These are phyloP conservation scores for Dichotomopilus funicola DNA, from an alignment of 2,329 filamentous ascomycete genomes.

Conservation along the genomic window DNA sequence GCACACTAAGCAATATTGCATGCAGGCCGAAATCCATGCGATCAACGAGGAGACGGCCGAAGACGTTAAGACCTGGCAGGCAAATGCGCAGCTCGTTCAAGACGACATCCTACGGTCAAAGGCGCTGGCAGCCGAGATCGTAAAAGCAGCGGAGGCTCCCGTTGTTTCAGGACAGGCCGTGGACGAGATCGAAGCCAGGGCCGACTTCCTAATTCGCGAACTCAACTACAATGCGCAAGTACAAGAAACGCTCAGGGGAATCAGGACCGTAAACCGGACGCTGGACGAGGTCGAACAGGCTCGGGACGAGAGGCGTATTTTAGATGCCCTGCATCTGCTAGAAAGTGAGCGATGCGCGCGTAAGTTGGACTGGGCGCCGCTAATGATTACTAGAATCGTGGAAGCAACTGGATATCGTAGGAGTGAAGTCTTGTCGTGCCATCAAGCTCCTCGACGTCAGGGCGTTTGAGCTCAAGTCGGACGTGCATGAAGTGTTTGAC, in stretches of 20 bases:
- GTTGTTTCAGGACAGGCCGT: constrained; percentile 47
- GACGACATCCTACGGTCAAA: constrained; percentile 78
- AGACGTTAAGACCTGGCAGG: constrained; percentile 80
- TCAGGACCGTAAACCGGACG: constrained; percentile 53
- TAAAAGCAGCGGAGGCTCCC: constrained; percentile 64
- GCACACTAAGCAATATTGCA: constrained; percentile 9
- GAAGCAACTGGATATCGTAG: constrained; percentile 51
- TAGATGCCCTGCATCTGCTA: constrained; percentile 51
- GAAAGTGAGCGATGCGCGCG: constrained; percentile 40
- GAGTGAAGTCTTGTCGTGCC: constrained; percentile 54
- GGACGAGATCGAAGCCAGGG: constrained; percentile 47
- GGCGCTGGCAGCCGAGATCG: constrained; percentile 71
- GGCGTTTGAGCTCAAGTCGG: constrained; percentile 58
- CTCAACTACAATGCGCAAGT: constrained; percentile 54
- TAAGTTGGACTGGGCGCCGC: constrained; percentile 3
- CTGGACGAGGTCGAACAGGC: constrained; percentile 56
- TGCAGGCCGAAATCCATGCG: constrained; percentile 61
- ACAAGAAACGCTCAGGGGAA: constrained; percentile 41
- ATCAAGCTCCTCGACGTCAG: constrained; percentile 60
- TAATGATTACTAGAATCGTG: constrained; percentile 44
- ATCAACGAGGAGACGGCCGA: constrained; percentile 71
- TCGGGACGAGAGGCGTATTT: constrained; percentile 46
- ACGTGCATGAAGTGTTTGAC: constrained; percentile 60
- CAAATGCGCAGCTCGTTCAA: constrained; percentile 76
- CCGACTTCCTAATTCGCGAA: constrained; percentile 52